Percentiles rank a stretch among this genome's conserved stretches.
Evolutionary conservation across 2,329 filamentous ascomycete species (phyloP).

Genomic region (Grosmannia penicillata): DNA sequence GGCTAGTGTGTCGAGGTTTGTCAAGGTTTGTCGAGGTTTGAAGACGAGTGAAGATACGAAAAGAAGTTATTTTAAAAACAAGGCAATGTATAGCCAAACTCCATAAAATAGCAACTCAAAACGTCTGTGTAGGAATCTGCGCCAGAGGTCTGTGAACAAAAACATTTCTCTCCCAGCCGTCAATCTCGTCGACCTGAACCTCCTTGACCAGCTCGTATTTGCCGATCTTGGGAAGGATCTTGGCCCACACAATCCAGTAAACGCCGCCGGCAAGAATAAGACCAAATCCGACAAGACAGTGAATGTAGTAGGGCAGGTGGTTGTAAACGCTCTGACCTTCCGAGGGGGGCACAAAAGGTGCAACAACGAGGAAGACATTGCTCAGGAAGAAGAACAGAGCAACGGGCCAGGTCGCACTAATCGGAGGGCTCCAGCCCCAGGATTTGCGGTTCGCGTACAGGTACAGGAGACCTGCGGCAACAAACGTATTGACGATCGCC

Average conservation of each 20-base stretch:
- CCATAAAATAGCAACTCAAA: no score
- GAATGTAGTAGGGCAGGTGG: constrained; percentile 39
- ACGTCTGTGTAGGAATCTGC: no score
- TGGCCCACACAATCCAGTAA: constrained; percentile 42
- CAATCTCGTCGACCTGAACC: constrained; percentile 35
- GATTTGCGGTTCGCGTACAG: constrained; percentile 33
- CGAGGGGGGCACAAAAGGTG: constrained; percentile 40
- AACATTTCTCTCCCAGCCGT: constrained; percentile 47
- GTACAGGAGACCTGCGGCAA: constrained; percentile 35
- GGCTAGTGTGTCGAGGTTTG: no score
- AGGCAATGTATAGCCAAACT: no score
- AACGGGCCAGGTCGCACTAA: constrained; percentile 38
- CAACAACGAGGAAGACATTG: constrained; percentile 45
- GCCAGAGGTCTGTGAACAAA: constrained; percentile 28
- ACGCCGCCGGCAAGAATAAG: constrained; percentile 35
- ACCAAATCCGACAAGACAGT: constrained; percentile 42
- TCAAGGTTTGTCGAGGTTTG: no score
- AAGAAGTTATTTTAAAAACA: background rate
- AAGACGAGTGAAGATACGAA: no score
- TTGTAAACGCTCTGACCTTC: constrained; percentile 38
- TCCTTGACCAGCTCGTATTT: constrained; percentile 41
- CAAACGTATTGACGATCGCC: constrained; percentile 40
- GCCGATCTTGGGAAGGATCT: constrained; percentile 34
- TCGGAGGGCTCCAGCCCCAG: constrained; percentile 37
- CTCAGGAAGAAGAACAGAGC: constrained; percentile 43